Evolutionary conservation across 257 asterid genomes (phyloP).

Genomic region (Solanum bulbocastanum): DNA sequence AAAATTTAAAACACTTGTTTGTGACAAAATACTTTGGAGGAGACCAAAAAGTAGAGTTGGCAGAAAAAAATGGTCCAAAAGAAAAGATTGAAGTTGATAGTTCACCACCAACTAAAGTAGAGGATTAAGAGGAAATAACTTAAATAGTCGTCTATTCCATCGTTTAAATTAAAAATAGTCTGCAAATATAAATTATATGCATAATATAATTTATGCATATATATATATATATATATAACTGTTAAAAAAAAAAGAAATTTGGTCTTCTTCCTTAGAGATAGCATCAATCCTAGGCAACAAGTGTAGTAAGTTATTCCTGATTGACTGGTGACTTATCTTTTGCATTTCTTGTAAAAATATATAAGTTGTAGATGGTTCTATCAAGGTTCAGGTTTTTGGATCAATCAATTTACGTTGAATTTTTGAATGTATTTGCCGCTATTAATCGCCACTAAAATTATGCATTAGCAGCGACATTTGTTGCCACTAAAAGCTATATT

Average conservation of each 20-base stretch:
- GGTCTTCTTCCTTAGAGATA: background rate
- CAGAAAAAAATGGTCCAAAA: background rate
- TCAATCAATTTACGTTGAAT: background rate
- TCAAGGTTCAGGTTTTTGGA: background rate
- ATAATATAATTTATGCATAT: background rate
- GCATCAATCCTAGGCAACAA: background rate
- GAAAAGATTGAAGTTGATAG: background rate
- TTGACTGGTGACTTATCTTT: background rate
- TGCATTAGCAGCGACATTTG: no score
- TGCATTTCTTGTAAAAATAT: background rate
- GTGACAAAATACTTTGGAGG: background rate
- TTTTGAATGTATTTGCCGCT: no score
- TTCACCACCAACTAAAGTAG: constrained; percentile 29
- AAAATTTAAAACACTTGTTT: background rate
- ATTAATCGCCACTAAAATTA: no score
- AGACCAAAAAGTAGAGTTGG: background rate
- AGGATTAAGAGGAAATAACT: background rate
- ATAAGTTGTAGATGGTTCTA: background rate
- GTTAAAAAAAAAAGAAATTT: background rate
- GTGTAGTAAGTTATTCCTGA: background rate
- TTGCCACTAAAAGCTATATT: no score
- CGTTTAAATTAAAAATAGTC: background rate
- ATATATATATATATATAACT: rapidly evolving
- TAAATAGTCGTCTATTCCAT: background rate
- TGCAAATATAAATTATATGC: background rate